A percentile compares a stretch with the other conserved stretches of the same genome.
Conservation (phyloP, 2,329 filamentous ascomycete genomes). For the Chalara sp. region DNA sequence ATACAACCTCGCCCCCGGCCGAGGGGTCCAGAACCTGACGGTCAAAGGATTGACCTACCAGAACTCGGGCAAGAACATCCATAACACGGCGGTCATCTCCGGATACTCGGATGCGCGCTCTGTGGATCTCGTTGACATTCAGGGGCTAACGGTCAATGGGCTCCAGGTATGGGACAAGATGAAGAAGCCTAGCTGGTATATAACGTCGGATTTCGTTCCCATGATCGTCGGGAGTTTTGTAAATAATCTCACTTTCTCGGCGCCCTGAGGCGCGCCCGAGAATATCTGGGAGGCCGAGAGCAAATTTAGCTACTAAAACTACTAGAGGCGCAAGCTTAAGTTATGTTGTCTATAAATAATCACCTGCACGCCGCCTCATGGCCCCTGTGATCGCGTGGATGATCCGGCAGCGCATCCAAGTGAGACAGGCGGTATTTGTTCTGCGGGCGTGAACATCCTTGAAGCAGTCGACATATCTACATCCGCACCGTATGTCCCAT, state of each 20-base stretch:
- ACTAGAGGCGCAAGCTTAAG: no score
- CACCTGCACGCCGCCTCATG: no score
- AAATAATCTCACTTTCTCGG: neutral
- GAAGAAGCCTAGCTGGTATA: slow-evolving; percentile 24
- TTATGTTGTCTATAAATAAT: no score
- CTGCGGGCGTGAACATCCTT: no score
- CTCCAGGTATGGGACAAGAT: slow-evolving; percentile 18
- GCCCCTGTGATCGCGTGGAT: no score
- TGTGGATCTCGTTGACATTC: slow-evolving; percentile 17
- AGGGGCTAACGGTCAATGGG: slow-evolving; percentile 20
- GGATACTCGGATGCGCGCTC: slow-evolving; percentile 11
- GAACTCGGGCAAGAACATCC: neutral
- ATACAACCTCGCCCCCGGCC: slow-evolving; percentile 29
- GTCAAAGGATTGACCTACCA: slow-evolving; percentile 19
- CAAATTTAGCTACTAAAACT: no score
- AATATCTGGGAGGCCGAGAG: no score
- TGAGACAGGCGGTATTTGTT: no score
- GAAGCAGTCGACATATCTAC: no score
- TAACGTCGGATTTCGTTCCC: slow-evolving; percentile 20
- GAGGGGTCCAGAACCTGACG: slow-evolving; percentile 25
- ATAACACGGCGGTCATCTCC: slow-evolving; percentile 14
- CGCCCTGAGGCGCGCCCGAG: no score
- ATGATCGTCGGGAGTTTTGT: slow-evolving; percentile 2
- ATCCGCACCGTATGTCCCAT: no score
- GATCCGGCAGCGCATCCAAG: no score